Base-by-base conservation (phyloP, 2,329 filamentous ascomycete species). In the Penicillium sp. region DNA sequence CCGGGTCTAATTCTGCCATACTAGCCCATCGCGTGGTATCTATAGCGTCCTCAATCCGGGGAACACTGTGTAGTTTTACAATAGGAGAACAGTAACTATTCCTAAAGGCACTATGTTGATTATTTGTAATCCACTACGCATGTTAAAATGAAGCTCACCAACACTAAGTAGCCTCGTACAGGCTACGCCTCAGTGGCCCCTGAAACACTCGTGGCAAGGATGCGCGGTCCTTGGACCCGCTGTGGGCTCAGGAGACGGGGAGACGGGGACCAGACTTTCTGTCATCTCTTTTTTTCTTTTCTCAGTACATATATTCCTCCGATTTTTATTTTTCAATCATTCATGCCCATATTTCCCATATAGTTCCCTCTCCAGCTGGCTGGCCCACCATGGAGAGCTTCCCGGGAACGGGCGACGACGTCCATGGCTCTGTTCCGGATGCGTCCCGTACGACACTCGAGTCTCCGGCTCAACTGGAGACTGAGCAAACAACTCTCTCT, bases 301-400 rank as follows among this genome's bases (percentile, higher is more conserved):
- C 43, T 39, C 37, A 44, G 31, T 50, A 35, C 36, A 45, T 42
- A 48, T 44, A 44, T 28, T 14, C 10, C 26, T 28, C 18, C 18
- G 18, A 34, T n/a, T n/a, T 14, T 18, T 35, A 29, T 34, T n/a
- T n/a, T 27, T 45, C 44, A 39, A 40, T 44, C 31, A 16, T 37
- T 44, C 37, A 50, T 50, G 46, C 36, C 32, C 36, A 26, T 39
- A 24, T 39, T 16, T 26, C 31, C 13, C 24, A 26, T 28, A 36
- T 47, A 32, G 42, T 56, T 53, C 52, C 51, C 31, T 34, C 31
- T 34, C 49, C 49, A 51, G 52, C 43, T 57, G 56, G 56, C 58
- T 62, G 59, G 58, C 47, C 56, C 59, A 59, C 55, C 52, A 67
- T 67, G 64, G 64, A 61, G 59, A 60, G 57, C 40, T 58, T 56